Conservation (phyloP, 225 moss, liverwort and hornwort species). For the Marchantia polymorpha region DNA sequence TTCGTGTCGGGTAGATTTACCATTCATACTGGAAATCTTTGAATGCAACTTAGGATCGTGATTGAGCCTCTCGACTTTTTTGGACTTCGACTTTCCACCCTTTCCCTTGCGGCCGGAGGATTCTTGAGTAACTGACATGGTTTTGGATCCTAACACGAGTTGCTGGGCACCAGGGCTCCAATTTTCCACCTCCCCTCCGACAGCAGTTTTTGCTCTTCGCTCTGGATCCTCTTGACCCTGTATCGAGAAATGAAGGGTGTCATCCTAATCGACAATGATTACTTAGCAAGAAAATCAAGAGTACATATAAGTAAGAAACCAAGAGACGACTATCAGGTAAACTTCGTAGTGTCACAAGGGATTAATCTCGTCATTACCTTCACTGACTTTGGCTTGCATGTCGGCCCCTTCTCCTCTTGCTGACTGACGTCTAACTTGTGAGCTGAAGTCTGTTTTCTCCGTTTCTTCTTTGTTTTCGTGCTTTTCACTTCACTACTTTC, state of each 20-base stretch:
- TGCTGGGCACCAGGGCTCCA: conserved; percentile 16
- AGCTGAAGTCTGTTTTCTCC: conserved; percentile 55
- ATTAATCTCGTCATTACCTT: conserved; percentile 38
- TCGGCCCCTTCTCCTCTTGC: conserved; percentile 35
- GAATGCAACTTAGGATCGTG: conserved; percentile 10
- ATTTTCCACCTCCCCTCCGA: conserved; percentile 3
- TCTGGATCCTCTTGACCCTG: conserved; percentile 21
- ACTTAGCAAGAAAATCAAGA: not conserved
- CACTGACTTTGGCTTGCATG: conserved; percentile 28
- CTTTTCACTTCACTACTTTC: conserved; percentile 51
- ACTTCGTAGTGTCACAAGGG: not conserved
- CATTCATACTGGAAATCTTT: conserved; percentile 5
- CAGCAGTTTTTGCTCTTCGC: not conserved
- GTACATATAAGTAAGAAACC: not conserved
- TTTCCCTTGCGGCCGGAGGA: conserved; percentile 32
- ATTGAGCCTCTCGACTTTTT: conserved; percentile 21
- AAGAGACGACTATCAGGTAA: not conserved
- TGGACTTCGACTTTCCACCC: conserved; percentile 26
- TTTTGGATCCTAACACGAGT: conserved; percentile 13
- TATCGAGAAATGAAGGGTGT: not conserved
- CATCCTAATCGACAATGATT: not conserved
- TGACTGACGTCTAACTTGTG: conserved; percentile 45
- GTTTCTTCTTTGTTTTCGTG: conserved; percentile 71
- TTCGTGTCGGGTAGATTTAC: too few relatives aligned
- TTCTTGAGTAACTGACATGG: conserved; percentile 17